phyloP scores from a whole-genome alignment of 2,329 filamentous ascomycete species.

The Colletotrichum costaricense region DNA sequence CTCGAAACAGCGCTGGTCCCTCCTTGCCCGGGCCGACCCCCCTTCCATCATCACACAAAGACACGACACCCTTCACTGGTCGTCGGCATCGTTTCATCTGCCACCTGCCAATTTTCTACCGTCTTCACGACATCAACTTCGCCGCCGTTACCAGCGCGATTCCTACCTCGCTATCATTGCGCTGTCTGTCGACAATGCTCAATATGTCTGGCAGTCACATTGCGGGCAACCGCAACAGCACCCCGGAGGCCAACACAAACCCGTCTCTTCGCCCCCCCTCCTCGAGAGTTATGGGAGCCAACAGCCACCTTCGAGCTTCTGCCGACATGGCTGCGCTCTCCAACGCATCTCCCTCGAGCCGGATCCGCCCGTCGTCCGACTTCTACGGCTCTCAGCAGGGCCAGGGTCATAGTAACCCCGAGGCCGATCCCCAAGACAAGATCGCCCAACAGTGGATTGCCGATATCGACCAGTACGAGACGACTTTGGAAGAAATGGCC shows the following conservation, averaged over 20 bases:
- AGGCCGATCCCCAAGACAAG: slow-evolving; percentile 88
- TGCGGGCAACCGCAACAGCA: slow-evolving; percentile 93
- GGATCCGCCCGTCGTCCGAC: slow-evolving; percentile 94
- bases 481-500: slow-evolving; percentile 98
- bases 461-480: slow-evolving; percentile 98
- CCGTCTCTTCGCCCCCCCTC: slow-evolving; percentile 85
- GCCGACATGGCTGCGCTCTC: slow-evolving; percentile 92
- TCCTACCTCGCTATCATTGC: slow-evolving; percentile 21
- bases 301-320: slow-evolving; percentile 90
- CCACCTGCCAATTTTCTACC: slow-evolving; percentile 20
- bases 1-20: slow-evolving; percentile 34
- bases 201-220: slow-evolving; percentile 76
- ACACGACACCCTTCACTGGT: slow-evolving; percentile 33
- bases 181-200: slow-evolving; percentile 53
- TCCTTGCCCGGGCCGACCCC: slow-evolving; percentile 32
- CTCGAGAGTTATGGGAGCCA: slow-evolving; percentile 80
- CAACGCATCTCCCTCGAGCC: slow-evolving; percentile 74
- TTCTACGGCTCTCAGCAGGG: slow-evolving; percentile 84
- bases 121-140: slow-evolving; percentile 24
- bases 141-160: slow-evolving; percentile 7
- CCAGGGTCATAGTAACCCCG: slow-evolving; percentile 74
- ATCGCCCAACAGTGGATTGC: slow-evolving; percentile 98
- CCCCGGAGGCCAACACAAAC: slow-evolving; percentile 87
- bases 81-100: slow-evolving; percentile 34
- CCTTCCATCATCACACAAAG: slow-evolving; percentile 31